Conservation (phyloP, 768 basidiomycete species). For the Tubosaeta sp. region DNA sequence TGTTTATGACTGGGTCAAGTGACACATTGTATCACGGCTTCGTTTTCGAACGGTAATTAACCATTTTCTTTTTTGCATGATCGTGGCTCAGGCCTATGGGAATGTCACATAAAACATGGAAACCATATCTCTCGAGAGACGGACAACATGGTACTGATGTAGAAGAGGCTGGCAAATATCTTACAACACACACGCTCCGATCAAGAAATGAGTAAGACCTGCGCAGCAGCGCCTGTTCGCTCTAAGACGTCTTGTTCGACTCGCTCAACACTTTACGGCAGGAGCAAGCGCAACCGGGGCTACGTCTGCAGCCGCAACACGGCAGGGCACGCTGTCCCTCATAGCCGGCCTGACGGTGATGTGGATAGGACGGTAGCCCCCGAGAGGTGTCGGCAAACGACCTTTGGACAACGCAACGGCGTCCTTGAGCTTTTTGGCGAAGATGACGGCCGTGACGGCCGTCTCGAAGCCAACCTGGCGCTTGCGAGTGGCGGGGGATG, state of each 20-base stretch:
- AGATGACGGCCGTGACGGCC: conserved; percentile 19
- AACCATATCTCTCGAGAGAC: background rate
- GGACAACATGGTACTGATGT: background rate
- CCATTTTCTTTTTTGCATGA: background rate
- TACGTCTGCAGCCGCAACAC: background rate
- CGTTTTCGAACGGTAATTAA: background rate
- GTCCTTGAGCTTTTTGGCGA: conserved; percentile 20
- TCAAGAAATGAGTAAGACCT: background rate
- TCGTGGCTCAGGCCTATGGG: background rate
- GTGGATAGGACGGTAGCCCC: background rate
- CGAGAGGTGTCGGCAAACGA: background rate
- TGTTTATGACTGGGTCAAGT: background rate
- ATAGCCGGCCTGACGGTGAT: background rate
- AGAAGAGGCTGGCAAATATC: background rate
- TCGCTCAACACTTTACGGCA: background rate
- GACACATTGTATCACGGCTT: background rate
- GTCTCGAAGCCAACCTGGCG: conserved; percentile 16
- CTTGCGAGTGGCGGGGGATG: background rate
- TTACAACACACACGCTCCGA: background rate
- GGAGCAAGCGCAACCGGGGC: background rate
- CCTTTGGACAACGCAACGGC: conserved; percentile 10
- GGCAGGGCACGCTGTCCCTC: background rate
- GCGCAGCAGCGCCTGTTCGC: background rate
- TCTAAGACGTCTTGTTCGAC: background rate
- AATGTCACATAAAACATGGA: background rate